phyloP scores from a whole-genome alignment of 495 filamentous ascomycete species.

The Xylaria sp. region DNA sequence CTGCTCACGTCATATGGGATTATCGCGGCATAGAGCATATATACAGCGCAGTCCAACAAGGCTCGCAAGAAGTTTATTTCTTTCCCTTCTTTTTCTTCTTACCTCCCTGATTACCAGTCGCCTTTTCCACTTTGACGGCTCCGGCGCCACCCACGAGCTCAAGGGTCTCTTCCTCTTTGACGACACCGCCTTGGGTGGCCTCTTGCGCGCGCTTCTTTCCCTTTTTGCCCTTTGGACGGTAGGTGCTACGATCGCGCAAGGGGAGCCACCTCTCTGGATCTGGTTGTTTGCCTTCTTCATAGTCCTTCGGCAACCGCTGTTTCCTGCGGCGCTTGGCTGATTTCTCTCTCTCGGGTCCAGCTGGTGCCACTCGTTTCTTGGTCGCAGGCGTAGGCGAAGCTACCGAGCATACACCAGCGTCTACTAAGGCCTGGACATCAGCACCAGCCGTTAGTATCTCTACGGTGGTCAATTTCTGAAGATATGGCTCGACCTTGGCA shows the following conservation, averaged over 20 bases:
- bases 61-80: conserved; percentile 50
- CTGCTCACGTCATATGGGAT: neutral
- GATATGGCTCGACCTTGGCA: conserved; percentile 63
- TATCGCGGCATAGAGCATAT: neutral
- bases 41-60: neutral
- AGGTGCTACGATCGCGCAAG: conserved; percentile 83
- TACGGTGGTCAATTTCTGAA: conserved; percentile 69
- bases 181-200: conserved; percentile 83
- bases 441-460: conserved; percentile 68
- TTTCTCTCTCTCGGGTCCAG: conserved; percentile 62
- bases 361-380: conserved; percentile 66
- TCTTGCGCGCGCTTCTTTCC: conserved; percentile 80
- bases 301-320: conserved; percentile 81
- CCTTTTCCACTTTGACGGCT: conserved; percentile 64
- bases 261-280: conserved; percentile 96
- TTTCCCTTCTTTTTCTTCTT: conserved; percentile 83
- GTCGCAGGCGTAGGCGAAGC: conserved; percentile 47
- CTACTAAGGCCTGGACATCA: conserved; percentile 74
- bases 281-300: conserved; percentile 71
- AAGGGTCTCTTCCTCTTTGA: conserved; percentile 69
- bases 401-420: conserved; percentile 74
- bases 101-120: conserved; percentile 54
- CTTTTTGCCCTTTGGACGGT: conserved; percentile 89
- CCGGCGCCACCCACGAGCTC: conserved; percentile 69
- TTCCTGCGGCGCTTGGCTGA: conserved; percentile 68